phyloP scores from a whole-genome alignment of 2,329 filamentous ascomycete species.

The Phaeosphaeria sp. region DNA sequence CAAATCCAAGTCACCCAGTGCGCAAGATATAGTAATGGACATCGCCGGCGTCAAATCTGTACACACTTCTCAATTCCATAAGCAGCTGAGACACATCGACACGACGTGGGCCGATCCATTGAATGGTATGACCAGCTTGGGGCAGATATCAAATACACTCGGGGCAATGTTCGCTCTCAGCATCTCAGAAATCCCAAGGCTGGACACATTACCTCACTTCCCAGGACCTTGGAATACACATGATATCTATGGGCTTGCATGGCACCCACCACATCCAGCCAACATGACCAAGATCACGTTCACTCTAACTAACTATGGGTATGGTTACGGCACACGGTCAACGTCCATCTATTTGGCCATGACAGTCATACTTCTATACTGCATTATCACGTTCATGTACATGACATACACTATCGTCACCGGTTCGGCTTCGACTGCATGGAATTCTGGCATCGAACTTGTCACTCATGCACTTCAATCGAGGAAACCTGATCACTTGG shows the following conservation, averaged over 20 bases:
- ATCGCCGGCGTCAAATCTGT: background rate
- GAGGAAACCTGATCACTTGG: slow-evolving; percentile 4
- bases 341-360: slow-evolving; percentile 5
- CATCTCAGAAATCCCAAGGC: background rate
- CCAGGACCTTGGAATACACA: too few relatives aligned
- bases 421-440: slow-evolving; percentile 12
- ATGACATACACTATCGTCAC: slow-evolving; percentile 6
- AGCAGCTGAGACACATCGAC: background rate
- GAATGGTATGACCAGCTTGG: too few relatives aligned
- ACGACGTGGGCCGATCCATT: background rate
- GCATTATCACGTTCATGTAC: slow-evolving; percentile 5
- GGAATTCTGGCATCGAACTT: slow-evolving; percentile 11
- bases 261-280: background rate
- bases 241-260: background rate
- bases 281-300: background rate
- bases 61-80: background rate
- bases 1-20: background rate
- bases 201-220: too few relatives aligned
- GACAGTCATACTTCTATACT: slow-evolving; percentile 7
- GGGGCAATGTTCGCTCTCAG: background rate
- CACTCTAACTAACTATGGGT: background rate
- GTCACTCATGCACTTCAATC: slow-evolving; percentile 10
- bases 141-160: too few relatives aligned
- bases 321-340: slow-evolving; percentile 8
- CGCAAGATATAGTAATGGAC: background rate